Percentiles rank a stretch among this genome's conserved stretches.
Evolutionary conservation across 2,329 filamentous ascomycete species (phyloP).

Genomic region (Trichophyton verrucosum): DNA sequence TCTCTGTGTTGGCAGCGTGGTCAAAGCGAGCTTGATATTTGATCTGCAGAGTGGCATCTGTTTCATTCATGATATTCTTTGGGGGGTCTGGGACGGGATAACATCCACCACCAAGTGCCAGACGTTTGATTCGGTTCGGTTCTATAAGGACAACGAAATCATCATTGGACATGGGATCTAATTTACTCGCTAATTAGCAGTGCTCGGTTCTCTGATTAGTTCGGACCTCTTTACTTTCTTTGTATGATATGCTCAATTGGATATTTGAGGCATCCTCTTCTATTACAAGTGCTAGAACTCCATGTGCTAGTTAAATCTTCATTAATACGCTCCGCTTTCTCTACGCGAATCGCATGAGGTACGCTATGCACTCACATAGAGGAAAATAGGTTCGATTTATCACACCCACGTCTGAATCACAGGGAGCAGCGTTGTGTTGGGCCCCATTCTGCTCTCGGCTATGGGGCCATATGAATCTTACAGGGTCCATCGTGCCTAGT

Average conservation of each 20-base stretch:
- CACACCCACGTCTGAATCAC: neutral
- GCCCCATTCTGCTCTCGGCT: neutral
- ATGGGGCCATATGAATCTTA: neutral
- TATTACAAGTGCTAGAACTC: neutral
- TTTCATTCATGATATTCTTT: slow-evolving; percentile 23
- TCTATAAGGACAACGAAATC: slow-evolving; percentile 30
- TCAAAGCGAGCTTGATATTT: slow-evolving; percentile 34
- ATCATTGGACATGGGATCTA: slow-evolving; percentile 4
- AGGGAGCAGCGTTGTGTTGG: neutral
- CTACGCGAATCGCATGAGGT: too few species aligned
- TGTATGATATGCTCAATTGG: neutral
- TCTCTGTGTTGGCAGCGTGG: slow-evolving; percentile 27
- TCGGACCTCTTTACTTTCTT: neutral
- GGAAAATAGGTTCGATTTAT: neutral
- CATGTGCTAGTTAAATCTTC: neutral
- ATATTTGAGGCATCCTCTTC: neutral
- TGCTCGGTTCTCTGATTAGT: neutral
- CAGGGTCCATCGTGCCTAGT: neutral
- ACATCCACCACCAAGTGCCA: slow-evolving; percentile 35
- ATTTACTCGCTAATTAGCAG: neutral
- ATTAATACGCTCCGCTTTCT: neutral
- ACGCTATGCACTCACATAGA: neutral
- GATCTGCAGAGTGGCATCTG: slow-evolving; percentile 37
- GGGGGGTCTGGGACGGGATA: slow-evolving; percentile 31
- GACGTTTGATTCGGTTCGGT: slow-evolving; percentile 24